A percentile compares a stretch with the other conserved stretches of the same genome.
Evolutionary conservation across 2,329 filamentous ascomycete species (phyloP).

Genomic region (Davidsoniella neocaledoniae): DNA sequence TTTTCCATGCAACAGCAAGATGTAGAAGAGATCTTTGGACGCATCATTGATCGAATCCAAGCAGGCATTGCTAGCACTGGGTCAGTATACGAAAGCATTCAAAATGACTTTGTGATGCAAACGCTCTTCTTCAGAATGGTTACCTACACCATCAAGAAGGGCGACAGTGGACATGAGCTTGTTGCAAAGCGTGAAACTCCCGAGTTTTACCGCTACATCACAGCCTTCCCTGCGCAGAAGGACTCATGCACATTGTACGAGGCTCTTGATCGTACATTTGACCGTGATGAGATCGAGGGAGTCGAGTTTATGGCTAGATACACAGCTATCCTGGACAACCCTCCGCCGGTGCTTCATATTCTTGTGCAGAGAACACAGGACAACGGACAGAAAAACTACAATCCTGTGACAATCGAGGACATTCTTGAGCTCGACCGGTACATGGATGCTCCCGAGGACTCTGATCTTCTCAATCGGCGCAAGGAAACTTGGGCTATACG

Average conservation of each 20-base stretch:
- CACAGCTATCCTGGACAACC: conserved; percentile 48
- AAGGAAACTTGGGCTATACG: conserved; percentile 54
- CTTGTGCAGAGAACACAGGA: conserved; percentile 72
- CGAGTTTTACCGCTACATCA: conserved; percentile 43
- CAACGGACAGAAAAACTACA: conserved; percentile 57
- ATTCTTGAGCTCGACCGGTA: conserved; percentile 79
- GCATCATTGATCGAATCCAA: conserved; percentile 78
- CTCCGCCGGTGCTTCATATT: conserved; percentile 76
- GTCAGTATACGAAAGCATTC: conserved; percentile 49
- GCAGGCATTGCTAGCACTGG: conserved; percentile 65
- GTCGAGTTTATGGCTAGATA: conserved; percentile 42
- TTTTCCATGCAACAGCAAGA: conserved; percentile 52
- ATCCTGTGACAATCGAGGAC: conserved; percentile 64
- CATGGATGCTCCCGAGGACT: conserved; percentile 48
- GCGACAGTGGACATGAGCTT: conserved; percentile 16
- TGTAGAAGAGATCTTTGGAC: conserved; percentile 88
- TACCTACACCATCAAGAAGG: conserved; percentile 39
- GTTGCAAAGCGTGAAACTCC: conserved; percentile 12
- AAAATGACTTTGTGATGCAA: conserved; percentile 64
- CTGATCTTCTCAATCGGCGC: conserved; percentile 45
- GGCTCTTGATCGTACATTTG: conserved; percentile 72
- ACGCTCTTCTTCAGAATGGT: conserved; percentile 47
- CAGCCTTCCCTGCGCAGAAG: conserved; percentile 37
- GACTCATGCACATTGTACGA: conserved; percentile 53
- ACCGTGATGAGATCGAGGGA: conserved; percentile 56